Percentiles rank a stretch among this genome's conserved stretches.
Conservation (phyloP, 148 eudicot genomes). For the Dysphania ambrosioides region DNA sequence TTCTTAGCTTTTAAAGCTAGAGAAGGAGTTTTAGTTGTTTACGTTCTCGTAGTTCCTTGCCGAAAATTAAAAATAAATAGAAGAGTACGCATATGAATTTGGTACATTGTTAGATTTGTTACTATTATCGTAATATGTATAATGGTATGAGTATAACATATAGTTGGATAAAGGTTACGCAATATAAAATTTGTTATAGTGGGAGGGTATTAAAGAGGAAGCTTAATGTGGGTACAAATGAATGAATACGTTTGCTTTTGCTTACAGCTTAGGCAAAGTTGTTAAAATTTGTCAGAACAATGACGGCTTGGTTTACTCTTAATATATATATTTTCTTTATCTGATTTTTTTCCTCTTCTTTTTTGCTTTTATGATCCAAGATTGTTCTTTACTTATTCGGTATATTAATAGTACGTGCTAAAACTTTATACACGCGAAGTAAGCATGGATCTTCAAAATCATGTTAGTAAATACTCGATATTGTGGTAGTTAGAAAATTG, state of each 20-base stretch:
- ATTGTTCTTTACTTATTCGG: neutral
- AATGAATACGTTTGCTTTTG: constrained; percentile 13
- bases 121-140: neutral
- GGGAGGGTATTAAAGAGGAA: constrained; percentile 1
- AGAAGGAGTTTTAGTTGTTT: too few species aligned
- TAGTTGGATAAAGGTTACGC: constrained; percentile 29
- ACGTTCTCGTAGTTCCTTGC: too few species aligned
- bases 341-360: neutral
- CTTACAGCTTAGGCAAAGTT: constrained; percentile 31
- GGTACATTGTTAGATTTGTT: neutral
- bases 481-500: too few species aligned
- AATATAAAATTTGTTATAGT: constrained; percentile 18
- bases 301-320: constrained; percentile 26
- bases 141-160: too few species aligned
- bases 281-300: constrained; percentile 30
- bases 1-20: too few species aligned
- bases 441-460: too few species aligned
- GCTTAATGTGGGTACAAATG: neutral
- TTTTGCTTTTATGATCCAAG: neutral
- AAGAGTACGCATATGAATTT: neutral
- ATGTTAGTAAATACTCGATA: too few species aligned
- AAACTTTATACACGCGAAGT: too few species aligned
- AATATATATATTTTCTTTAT: neutral
- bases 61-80: too few species aligned
- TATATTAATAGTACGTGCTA: too few species aligned